These are phyloP conservation scores for Turnera subulata DNA, from an alignment of 345 rosid genomes.

Conservation along the genomic window DNA sequence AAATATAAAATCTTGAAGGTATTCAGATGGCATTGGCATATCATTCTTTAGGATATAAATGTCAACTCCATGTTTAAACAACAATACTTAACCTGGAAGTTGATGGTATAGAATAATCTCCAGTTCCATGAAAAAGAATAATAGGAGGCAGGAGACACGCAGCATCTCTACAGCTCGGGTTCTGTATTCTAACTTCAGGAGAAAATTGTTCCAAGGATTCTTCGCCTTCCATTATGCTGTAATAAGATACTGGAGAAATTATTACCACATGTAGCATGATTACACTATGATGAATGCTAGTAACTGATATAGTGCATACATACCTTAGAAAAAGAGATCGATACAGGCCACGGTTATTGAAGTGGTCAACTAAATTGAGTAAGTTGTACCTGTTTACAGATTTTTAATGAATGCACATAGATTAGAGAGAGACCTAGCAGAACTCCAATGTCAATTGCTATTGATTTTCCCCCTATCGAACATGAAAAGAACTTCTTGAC, in stretches of 20 bases:
- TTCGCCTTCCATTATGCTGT: slow-evolving; percentile 34
- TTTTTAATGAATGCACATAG: slow-evolving; percentile 6
- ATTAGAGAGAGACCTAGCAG: not conserved
- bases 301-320: not conserved
- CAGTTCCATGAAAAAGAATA: slow-evolving; percentile 28
- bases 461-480: too few relatives aligned
- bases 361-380: slow-evolving; percentile 26
- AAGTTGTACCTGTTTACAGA: slow-evolving; percentile 26
- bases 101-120: slow-evolving; percentile 27
- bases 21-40: too few relatives aligned
- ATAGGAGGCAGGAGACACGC: slow-evolving; percentile 27
- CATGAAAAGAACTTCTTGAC: too few relatives aligned
- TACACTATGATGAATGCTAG: not conserved
- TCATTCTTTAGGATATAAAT: too few relatives aligned
- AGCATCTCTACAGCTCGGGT: slow-evolving; percentile 19
- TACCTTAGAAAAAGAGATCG: slow-evolving; percentile 33
- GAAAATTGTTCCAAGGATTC: slow-evolving; percentile 22
- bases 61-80: too few relatives aligned
- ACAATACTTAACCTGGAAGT: slow-evolving; percentile 18
- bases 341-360: slow-evolving; percentile 26
- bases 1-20: too few relatives aligned
- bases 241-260: not conserved
- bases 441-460: too few relatives aligned
- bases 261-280: not conserved
- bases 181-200: slow-evolving; percentile 26